Base-by-base conservation (phyloP, 2,329 filamentous ascomycete species). In the Aspergillus ustus region DNA sequence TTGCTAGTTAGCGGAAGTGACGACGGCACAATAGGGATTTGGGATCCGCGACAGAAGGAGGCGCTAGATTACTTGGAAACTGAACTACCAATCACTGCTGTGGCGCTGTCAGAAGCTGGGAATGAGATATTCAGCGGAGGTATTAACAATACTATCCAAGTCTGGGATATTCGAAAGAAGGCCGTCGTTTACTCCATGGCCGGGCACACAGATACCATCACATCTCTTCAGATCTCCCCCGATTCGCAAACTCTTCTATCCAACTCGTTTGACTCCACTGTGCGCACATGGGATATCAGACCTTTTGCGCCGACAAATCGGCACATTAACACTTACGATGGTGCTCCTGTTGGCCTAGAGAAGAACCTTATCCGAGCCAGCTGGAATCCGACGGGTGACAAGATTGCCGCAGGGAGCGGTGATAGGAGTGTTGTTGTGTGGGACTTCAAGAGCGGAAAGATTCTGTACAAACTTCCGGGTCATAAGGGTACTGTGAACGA, bases 401-500 rank as follows among this genome's bases (percentile, higher is more conserved):
- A 87, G 77, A 91, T 99, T 64, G 93, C 91, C 17, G 91, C 92
- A 1, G 93, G 94, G 13, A 92, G 93, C 55, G 94, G 93, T 15
- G 95, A 99, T 72, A 90, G 93, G 28, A 96, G 90, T 7, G 93
- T 93, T 19, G 89, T 96, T 15, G 88, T 98, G 9, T 99, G 95
- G 95, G 93, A 95, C 54, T 88, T 84, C 59, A 89, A 91, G 73
- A 91, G 86, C n/a, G 93, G 91, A 61, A 98, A 96, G 81, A 82
- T 99, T 69, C 77, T 96, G 66, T 96, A 97, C 79, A 98, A 98
- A 79, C 83, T 99, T 56, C 95, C 95, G 1, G 95, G 95, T 0
- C 95, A 99, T 76, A 95, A 93, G 78, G 95, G 94, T 37, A 92
- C 91, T 0, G 95, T 98, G 55, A 99, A 98, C 75, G 93, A 94